Base-by-base conservation (phyloP, 192 early-diverging fungal species). In the Mortierella antarctica region DNA sequence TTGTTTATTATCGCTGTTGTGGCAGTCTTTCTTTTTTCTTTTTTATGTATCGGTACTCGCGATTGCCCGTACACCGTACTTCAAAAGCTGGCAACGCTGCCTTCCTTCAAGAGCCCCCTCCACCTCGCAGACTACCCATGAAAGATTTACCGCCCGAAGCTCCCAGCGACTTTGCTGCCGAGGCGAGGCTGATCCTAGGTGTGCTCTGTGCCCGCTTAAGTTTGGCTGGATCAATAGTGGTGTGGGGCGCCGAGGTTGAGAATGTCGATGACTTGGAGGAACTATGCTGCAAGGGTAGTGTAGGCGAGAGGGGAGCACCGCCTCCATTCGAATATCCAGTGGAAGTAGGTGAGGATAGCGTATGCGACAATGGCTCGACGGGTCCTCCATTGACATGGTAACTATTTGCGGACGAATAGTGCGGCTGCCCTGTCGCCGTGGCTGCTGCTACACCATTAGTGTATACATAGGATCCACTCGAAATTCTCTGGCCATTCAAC, bases 381-480 rank as follows among this genome's bases (percentile, higher is more conserved):
- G 60, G 48, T 53, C 58, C 70, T 53, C 58, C 70, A 69, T 76
- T n/a, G 0, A 44, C 10, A 52, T 65, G 53, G 40, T 75, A 69
- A 58, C 74, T 67, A 11, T 68, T 65, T 2, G 69, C 44, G 4
- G 76, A 71, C 0, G 71, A 39, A 58, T 65, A 73, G 0, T 23
- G 62, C 10, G 62, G 71, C 14, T 73, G 71, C 23, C 71, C 62
- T 7, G 70, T 41, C 6, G 31, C 21, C 1, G 62, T 3, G 10
- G 54, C 62, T 47, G 59, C 65, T 5, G 76, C 52, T 5, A 71
- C 31, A 1, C 69, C 69, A 44, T 79, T 70, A 1, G 76, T 71
- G 53, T 79, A 79, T 1, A 79, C 76, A 62, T 79, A 79, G 12
- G 76, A 79, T 21, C 76, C 76, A 44, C 76, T 79, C 0, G 76